Conservation (phyloP, 2,329 filamentous ascomycete species). For the Botrytis galanthina region DNA sequence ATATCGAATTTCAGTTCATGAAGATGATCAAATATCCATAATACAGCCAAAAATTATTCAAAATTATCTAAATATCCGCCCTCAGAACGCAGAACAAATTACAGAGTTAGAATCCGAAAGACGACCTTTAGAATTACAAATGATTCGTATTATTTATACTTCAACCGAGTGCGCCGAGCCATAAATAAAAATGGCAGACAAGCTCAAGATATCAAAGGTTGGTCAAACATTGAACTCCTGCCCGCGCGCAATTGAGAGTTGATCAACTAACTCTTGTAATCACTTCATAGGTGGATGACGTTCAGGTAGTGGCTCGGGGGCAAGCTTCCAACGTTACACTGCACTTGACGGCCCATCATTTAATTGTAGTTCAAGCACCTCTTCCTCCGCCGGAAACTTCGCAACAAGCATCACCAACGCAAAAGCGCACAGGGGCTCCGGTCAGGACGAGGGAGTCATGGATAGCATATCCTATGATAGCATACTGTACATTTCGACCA, state of each 20-base stretch:
- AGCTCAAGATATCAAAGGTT: conserved; percentile 47
- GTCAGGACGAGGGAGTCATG: conserved; percentile 69
- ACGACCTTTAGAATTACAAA: neutral
- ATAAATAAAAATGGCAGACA: conserved; percentile 40
- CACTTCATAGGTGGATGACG: conserved; percentile 54
- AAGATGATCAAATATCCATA: neutral
- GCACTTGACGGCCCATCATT: conserved; percentile 62
- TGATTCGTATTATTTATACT: conserved; percentile 12
- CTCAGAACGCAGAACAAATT: neutral
- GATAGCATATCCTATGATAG: conserved; percentile 93
- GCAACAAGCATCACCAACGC: conserved; percentile 28
- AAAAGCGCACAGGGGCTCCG: neutral
- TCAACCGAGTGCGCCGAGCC: conserved; percentile 22
- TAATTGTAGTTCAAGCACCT: conserved; percentile 43
- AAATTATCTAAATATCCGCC: neutral
- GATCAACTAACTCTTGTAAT: neutral
- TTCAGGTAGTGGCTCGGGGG: conserved; percentile 58
- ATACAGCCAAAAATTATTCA: conserved; percentile 9
- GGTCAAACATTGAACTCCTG: conserved; percentile 20
- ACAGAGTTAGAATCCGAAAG: neutral
- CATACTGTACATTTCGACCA: conserved; percentile 73
- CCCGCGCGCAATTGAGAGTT: conserved; percentile 2
- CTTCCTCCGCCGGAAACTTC: conserved; percentile 15
- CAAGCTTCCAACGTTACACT: conserved; percentile 56
- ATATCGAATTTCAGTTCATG: neutral